Conservation (phyloP, 2,329 filamentous ascomycete species). For the Xylaria sp. region DNA sequence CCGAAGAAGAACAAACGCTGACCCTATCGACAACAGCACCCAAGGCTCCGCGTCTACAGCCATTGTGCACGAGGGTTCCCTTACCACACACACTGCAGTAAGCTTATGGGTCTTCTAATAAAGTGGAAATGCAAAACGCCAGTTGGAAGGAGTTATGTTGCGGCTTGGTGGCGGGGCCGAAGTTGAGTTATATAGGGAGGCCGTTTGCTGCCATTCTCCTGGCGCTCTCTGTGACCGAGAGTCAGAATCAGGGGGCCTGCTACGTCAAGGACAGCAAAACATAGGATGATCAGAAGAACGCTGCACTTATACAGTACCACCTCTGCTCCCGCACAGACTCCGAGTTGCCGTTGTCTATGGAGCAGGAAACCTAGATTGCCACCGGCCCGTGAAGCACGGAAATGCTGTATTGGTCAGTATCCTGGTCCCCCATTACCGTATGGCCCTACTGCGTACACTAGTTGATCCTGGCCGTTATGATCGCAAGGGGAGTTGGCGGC, state of each 20-base stretch:
- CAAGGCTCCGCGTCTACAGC: conserved; percentile 16
- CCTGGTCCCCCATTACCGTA: no score
- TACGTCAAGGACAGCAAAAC: background rate
- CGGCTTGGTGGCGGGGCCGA: background rate
- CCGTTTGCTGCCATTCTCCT: background rate
- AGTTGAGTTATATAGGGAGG: conserved; percentile 4
- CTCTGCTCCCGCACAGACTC: no score
- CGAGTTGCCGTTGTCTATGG: background rate
- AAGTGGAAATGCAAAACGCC: background rate
- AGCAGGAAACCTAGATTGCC: background rate
- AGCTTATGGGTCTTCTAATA: background rate
- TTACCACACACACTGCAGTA: background rate
- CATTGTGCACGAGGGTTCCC: background rate
- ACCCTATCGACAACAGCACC: conserved; percentile 24
- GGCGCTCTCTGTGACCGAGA: background rate
- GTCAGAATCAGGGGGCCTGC: background rate
- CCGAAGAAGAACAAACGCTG: conserved; percentile 37
- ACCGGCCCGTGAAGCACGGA: conserved; percentile 1
- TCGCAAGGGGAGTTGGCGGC: background rate
- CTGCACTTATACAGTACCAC: background rate
- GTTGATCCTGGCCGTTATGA: background rate
- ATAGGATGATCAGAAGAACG: background rate
- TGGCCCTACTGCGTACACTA: no score
- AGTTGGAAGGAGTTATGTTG: background rate
- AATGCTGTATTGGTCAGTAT: background rate